These are phyloP conservation scores for Fraxinus dipetala DNA, from an alignment of 305 asterid genomes.

Conservation along the genomic window DNA sequence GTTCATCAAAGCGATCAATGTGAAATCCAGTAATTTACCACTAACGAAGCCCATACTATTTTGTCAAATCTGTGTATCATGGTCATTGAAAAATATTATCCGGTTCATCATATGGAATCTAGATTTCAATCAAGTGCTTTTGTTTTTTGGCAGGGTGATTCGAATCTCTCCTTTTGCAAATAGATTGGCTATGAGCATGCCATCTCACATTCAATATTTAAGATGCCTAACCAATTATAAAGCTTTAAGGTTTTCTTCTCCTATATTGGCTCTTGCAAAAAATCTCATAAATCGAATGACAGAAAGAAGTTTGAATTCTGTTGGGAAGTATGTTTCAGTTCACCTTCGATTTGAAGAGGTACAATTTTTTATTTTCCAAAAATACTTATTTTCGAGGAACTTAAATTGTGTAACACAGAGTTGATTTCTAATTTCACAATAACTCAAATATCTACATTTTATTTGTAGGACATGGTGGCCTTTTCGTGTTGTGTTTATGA, in stretches of 20 bases:
- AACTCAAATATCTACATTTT: slow-evolving; percentile 13
- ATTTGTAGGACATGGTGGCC: slow-evolving; percentile 82
- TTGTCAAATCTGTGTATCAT: background rate
- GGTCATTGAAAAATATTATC: background rate
- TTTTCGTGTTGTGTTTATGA: slow-evolving; percentile 82
- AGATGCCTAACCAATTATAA: slow-evolving; percentile 79
- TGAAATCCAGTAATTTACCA: background rate
- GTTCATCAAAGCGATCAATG: background rate
- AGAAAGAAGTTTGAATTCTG: slow-evolving; percentile 49
- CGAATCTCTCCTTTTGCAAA: slow-evolving; percentile 86
- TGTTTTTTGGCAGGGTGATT: slow-evolving; percentile 55
- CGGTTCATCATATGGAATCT: background rate
- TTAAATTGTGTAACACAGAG: background rate
- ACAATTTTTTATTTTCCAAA: background rate
- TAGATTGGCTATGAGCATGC: slow-evolving; percentile 66
- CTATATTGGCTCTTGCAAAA: slow-evolving; percentile 54
- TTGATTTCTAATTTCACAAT: background rate
- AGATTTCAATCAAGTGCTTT: background rate
- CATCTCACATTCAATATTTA: slow-evolving; percentile 64
- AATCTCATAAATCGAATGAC: slow-evolving; percentile 57
- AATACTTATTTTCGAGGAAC: background rate
- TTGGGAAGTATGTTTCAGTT: slow-evolving; percentile 69
- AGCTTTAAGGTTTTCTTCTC: slow-evolving; percentile 73
- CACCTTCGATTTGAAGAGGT: slow-evolving; percentile 96
- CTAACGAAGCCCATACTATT: background rate